Percentiles rank a stretch among this genome's conserved stretches.
Evolutionary conservation across 139 green algal species (phyloP).

Genomic region (Chlamydomonas schloesseri): DNA sequence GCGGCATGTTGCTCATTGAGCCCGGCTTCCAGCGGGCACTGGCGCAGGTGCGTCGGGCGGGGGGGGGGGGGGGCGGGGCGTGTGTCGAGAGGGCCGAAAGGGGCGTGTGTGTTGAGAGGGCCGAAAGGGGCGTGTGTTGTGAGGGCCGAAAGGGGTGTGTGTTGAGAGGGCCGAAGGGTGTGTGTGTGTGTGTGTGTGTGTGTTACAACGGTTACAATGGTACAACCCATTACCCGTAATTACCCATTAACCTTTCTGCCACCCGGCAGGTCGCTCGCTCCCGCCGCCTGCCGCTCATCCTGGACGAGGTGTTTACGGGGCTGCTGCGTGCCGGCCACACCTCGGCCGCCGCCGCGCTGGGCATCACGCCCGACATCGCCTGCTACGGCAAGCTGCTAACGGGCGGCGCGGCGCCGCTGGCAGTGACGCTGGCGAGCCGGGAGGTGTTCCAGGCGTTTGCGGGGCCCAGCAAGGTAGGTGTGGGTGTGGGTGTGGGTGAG

Average conservation of each 20-base stretch:
- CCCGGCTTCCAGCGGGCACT: constrained; percentile 90
- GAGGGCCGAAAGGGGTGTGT: no score
- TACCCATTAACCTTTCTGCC: no score
- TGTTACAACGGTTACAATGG: no score
- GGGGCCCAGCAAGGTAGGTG: constrained; percentile 72
- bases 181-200: no score
- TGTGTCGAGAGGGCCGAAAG: no score
- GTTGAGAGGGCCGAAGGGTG: background rate
- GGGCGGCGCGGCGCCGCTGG: constrained; percentile 86
- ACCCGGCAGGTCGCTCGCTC: constrained; percentile 70
- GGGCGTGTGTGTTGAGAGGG: no score
- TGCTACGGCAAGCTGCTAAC: constrained; percentile 97
- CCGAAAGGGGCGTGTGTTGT: no score
- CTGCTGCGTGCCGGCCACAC: constrained; percentile 87
- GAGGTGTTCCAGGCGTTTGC: constrained; percentile 90
- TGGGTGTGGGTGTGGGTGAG: background rate
- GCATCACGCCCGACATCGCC: constrained; percentile 89
- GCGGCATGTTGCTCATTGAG: constrained; percentile 96
- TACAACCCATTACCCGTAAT: no score
- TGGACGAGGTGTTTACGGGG: constrained; percentile 96
- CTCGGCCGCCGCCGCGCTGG: constrained; percentile 76
- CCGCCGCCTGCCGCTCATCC: constrained; percentile 89
- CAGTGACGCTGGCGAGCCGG: constrained; percentile 85
- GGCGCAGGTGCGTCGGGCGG: constrained; percentile 54
- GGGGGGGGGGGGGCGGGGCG: background rate